These are phyloP conservation scores for Silene noctiflora DNA, from an alignment of 179 eudicot species.

Conservation along the genomic window DNA sequence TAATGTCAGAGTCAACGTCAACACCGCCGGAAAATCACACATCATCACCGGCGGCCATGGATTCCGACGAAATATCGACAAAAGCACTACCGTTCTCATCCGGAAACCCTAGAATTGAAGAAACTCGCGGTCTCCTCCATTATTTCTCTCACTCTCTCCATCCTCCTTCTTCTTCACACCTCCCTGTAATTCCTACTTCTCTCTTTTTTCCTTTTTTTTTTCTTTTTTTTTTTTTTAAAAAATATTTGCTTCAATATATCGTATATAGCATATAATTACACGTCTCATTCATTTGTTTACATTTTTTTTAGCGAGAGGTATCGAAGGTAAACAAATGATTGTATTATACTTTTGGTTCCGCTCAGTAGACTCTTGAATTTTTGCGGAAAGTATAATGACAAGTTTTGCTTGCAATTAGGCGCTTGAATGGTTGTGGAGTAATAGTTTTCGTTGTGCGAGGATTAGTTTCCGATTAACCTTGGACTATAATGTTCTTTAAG, in stretches of 20 bases:
- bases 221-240: no score
- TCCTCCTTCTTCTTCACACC: slow-evolving; percentile 39
- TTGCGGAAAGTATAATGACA: neutral
- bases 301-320: no score
- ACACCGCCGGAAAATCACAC: slow-evolving; percentile 25
- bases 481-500: no score
- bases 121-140: slow-evolving; percentile 71
- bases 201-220: neutral
- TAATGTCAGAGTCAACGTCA: neutral
- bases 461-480: no score
- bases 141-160: slow-evolving; percentile 43
- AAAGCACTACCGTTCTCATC: slow-evolving; percentile 65
- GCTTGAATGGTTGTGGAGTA: neutral
- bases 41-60: slow-evolving; percentile 12
- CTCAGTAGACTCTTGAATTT: neutral
- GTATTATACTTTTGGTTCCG: no score
- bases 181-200: slow-evolving; percentile 45
- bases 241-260: no score
- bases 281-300: no score
- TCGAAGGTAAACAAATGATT: no score
- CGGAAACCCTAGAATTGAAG: slow-evolving; percentile 93
- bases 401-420: neutral
- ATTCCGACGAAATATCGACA: slow-evolving; percentile 31
- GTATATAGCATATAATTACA: no score
- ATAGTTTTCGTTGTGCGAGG: no score